Evolutionary conservation across 2,329 filamentous ascomycete genomes (phyloP).

Genomic region (Sporothrix euskadiensis): DNA sequence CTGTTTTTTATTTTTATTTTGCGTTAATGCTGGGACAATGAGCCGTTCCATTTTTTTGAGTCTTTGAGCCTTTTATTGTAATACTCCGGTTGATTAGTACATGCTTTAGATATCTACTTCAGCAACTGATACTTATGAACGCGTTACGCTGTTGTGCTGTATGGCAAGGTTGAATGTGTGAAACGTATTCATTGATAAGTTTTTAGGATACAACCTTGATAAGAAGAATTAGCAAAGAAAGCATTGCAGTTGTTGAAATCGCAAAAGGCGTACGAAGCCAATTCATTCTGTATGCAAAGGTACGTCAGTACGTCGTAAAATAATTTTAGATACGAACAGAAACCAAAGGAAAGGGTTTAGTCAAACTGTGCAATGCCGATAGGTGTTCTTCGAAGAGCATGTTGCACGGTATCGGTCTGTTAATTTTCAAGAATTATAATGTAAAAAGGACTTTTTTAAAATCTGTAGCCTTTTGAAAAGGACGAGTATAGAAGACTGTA

Average conservation of each 20-base stretch:
- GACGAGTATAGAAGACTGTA: background rate
- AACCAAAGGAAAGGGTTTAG: too few species aligned
- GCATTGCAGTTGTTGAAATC: too few species aligned
- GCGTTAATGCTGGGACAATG: background rate
- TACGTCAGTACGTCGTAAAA: too few species aligned
- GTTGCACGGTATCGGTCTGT: background rate
- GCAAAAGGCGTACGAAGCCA: too few species aligned
- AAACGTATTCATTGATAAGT: background rate
- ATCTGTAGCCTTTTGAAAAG: background rate
- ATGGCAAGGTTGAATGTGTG: background rate
- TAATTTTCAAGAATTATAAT: background rate
- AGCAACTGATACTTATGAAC: slow-evolving; percentile 5
- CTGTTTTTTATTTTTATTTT: background rate
- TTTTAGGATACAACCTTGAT: background rate
- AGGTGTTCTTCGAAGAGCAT: background rate
- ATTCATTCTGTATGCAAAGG: too few species aligned
- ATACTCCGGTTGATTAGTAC: background rate
- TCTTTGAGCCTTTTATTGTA: background rate
- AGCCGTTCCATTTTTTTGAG: background rate
- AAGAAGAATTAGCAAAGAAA: too few species aligned
- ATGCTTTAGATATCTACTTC: background rate
- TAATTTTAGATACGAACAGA: too few species aligned
- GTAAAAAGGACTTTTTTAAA: background rate
- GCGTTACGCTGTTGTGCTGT: background rate
- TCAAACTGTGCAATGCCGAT: too few species aligned